phyloP scores from a whole-genome alignment of 768 basidiomycete genomes.

The Mycena capillaripes region DNA sequence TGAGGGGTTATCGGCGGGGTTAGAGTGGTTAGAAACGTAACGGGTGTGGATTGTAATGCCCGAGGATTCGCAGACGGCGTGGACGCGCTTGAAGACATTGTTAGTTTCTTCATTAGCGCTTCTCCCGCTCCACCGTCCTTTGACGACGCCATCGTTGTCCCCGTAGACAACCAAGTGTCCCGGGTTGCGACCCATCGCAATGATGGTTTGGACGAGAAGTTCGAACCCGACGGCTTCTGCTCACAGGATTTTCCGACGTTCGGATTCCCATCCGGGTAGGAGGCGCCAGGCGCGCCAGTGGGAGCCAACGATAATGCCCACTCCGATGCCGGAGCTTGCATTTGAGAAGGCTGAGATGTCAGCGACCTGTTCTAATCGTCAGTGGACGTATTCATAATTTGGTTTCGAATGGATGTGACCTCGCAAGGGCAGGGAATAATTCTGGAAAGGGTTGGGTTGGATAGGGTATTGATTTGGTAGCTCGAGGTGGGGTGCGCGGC shows the following conservation, averaged over 20 bases:
- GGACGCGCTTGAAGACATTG: constrained; percentile 44
- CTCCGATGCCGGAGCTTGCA: constrained; percentile 39
- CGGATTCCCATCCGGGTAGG: constrained; percentile 44
- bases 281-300: constrained; percentile 41
- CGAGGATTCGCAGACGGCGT: not conserved
- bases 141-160: constrained; percentile 53
- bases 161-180: constrained; percentile 13
- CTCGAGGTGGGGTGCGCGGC: constrained; percentile 36
- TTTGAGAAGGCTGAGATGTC: constrained; percentile 48
- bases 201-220: constrained; percentile 47
- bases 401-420: not conserved
- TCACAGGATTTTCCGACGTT: constrained; percentile 59
- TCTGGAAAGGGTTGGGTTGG: not conserved
- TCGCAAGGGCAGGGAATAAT: constrained; percentile 39
- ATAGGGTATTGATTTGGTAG: constrained; percentile 39
- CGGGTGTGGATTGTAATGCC: constrained; percentile 30
- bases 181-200: constrained; percentile 32
- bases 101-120: constrained; percentile 48
- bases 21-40: constrained; percentile 32
- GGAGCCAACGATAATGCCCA: constrained; percentile 30
- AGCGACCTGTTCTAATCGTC: constrained; percentile 1
- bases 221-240: constrained; percentile 61
- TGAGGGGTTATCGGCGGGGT: constrained; percentile 41
- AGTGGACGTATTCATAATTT: not conserved
- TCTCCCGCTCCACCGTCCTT: constrained; percentile 49